Base-by-base conservation (phyloP, 2,329 filamentous ascomycete species). In the Claviceps sp. region DNA sequence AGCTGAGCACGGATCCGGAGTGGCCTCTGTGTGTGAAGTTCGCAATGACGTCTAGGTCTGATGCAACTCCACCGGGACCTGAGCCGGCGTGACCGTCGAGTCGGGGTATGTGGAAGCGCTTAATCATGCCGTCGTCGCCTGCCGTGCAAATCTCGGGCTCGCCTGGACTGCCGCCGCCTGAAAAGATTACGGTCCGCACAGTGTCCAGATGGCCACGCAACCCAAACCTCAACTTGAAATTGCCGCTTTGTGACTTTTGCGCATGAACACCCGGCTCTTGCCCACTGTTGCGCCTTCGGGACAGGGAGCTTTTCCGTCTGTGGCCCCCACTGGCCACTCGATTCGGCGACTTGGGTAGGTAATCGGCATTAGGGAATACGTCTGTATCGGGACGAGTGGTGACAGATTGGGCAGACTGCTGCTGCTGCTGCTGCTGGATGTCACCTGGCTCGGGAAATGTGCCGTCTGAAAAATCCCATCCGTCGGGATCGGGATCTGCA, bases 121-220 rank as follows among this genome's bases (percentile, higher is more conserved):
- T 98, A 65, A 98, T 87, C 60, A 91, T 86, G 53, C 91, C 91
- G 65, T 98, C 93, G 61, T 98, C 93, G 52, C 91, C 89, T 48
- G 87, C 89, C 3, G 91, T 98, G 69, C 91, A 97, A 51, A 98
- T 91, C 67, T 98, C 93, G 1, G 93, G 93, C 64, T 98, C 93
- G 3, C 88, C 89, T 3, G 90, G 90, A 62, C 89, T 96, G 55
- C 93, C 93, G 43, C 93, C 93, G 24, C 93, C 93, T 1, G 90
- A 97, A 69, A 98, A 98, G 57, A 96, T 95, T 54, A 97, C 88
- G 1, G 89, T 89, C 42, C 93, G 84, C 5, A 98, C 89, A 2
- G 94, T 90, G 64, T 97, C 89, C 2, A 98, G 77, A 66, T 98
- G 93, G 1, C 93, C 93, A 49, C 91, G 79, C 4, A 98, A 76